Percentiles rank a stretch among this genome's conserved stretches.
Evolutionary conservation across 2,329 filamentous ascomycete species (phyloP).

Genomic region (Chaetomiaceae sp.): DNA sequence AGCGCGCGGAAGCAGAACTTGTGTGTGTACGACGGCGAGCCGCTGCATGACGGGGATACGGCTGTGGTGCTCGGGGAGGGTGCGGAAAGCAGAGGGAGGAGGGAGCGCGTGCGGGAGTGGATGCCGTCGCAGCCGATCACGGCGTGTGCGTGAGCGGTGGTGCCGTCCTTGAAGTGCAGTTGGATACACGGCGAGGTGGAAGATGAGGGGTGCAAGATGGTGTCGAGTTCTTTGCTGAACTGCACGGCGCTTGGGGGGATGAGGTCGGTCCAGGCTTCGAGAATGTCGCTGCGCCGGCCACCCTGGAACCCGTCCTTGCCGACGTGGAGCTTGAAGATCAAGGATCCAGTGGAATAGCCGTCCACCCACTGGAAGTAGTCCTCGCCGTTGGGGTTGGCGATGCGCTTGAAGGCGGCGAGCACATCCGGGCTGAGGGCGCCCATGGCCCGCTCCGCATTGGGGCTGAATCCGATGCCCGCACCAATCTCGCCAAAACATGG

Average conservation of each 20-base stretch:
- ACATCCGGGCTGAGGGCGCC: constrained; percentile 34
- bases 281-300: constrained; percentile 37
- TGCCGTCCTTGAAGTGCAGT: constrained; percentile 33
- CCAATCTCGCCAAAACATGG: constrained; percentile 42
- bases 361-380: constrained; percentile 43
- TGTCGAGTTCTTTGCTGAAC: constrained; percentile 32
- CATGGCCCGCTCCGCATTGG: constrained; percentile 48
- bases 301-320: constrained; percentile 40
- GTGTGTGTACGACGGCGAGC: constrained; percentile 49
- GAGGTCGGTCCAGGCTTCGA: constrained; percentile 35
- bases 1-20: constrained; percentile 60
- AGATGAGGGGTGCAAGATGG: constrained; percentile 16
- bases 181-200: constrained; percentile 11
- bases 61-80: background rate
- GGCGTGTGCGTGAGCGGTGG: constrained; percentile 15
- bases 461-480: constrained; percentile 47
- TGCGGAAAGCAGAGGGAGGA: constrained; percentile 33
- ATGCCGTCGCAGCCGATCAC: constrained; percentile 63
- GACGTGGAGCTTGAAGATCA: constrained; percentile 34
- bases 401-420: constrained; percentile 34
- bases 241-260: constrained; percentile 27
- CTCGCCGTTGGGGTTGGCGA: constrained; percentile 35
- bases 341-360: constrained; percentile 29
- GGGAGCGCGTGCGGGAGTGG: constrained; percentile 48
- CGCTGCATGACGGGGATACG: background rate